Base-by-base conservation (phyloP, 73 alveolate species). In the Uronychia binucleata region DNA sequence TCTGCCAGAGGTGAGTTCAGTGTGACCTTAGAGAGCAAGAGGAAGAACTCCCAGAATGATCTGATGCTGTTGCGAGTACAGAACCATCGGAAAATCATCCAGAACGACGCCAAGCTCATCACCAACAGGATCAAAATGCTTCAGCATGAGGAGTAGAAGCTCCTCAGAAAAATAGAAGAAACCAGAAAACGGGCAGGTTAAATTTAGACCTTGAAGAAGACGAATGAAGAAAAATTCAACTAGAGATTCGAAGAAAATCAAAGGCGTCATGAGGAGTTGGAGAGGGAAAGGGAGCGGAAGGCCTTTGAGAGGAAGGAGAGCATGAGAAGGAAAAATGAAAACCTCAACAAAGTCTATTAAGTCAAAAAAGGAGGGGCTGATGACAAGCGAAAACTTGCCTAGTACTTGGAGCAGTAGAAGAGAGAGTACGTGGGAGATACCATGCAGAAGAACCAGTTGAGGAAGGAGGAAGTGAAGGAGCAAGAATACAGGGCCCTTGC, bases 81-180 rank as follows among this genome's bases (percentile, higher is more conserved):
- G 30, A 75, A 75, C 58, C 46, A 26, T 8, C 1, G 81, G 5
- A 75, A 30, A 30, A 32, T 75, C 5, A 26, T 75, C 1, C 82
- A 82, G 30, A 77, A 82, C 31, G 89, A 82, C 28, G 83, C 82
- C 77, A 33, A 31, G 57, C 78, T 82, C 1, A 79, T 89, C 34
- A 58, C 29, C 31, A 89, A 89, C 78, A 46, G 95, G 59, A 87
- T 89, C 34, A 26, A 60, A 33, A 79, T 89, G 89, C 86, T 89
- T 25, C 59, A 89, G 57, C 79, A 84, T 30, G 95, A 89, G 58
- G 95, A 89, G 84, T 76, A 30, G 78, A 89, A 89, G 84, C 81
- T 86, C 29, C 13, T 80, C 74, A 89, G 74, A 86, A 84, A 84
- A 67, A 89, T 89, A 25, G 58, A 79, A n/a, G 95, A 89, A 27